Base-by-base conservation (phyloP, 2,329 filamentous ascomycete genomes). In the Epicoccum nigrum region DNA sequence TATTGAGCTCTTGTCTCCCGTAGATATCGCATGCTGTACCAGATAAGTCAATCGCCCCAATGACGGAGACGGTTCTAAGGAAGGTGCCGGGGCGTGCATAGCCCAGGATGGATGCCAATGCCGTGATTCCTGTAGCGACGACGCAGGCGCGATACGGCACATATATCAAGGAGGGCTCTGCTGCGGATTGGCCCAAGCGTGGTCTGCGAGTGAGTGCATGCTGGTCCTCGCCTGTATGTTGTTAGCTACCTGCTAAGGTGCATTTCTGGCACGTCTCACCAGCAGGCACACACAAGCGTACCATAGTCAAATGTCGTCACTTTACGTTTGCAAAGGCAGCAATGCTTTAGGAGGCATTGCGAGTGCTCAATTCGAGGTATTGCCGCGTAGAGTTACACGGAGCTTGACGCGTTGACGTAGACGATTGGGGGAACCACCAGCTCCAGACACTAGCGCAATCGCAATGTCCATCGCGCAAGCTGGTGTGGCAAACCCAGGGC, bases 271-370 rank as follows among this genome's bases (percentile, higher is more conserved):
- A 9, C 39, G 11, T 21, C 38, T 35, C 34, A 62, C 63, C 63
- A 57, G 58, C 59, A 31, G 63, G 56, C n/a, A 65, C 52, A 32
- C 60, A 61, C 13, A 66, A 42, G 23, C 58, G 60, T 43, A 65
- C 63, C 60, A 65, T 66, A 8, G 37, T 64, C 33, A 20, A 9
- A 20, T 45, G 15, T 13, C 37, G 8, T 35, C 27, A 13, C 21
- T 21, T 13, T 16, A 34, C 16, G 30, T 23, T 17, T 39, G n/a
- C 16, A n/a, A 25, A 30, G 37, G 45, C 9, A 17, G 27, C 8
- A 13, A 38, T 4, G 27, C 20, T 16, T 39, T 6, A 16, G 5
- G 13, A 15, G n/a, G 3, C 27, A 39, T 32, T 21, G 20, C 27
- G 9, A 32, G 30, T 20, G 23, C 11, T 39, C 19, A 25, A 20